Evolutionary conservation across 2,329 filamentous ascomycete species (phyloP).

Genomic region (Emmonsia crescens): DNA sequence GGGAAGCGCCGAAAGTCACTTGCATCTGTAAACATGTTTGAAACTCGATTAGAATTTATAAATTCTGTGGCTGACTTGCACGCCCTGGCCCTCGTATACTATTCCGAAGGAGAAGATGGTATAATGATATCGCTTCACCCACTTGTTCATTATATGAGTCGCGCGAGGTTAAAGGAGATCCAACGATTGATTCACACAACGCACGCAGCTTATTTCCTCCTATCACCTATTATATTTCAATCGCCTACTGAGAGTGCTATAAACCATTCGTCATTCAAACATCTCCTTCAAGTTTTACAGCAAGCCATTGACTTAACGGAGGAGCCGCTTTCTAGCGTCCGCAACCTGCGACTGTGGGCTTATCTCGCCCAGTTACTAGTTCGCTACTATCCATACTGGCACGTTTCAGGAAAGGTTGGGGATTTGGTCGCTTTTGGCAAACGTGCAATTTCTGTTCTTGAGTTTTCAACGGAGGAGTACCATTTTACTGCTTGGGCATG

Average conservation of each 20-base stretch:
- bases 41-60: neutral
- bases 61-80: neutral
- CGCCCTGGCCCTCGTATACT: neutral
- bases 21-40: neutral
- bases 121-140: neutral
- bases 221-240: neutral
- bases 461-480: neutral
- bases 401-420: neutral
- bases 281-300: neutral
- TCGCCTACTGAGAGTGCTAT: neutral
- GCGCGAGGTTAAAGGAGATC: neutral
- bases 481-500: neutral
- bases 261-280: neutral
- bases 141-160: neutral
- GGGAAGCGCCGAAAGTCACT: neutral
- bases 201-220: neutral
- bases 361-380: neutral
- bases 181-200: neutral
- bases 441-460: neutral
- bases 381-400: neutral
- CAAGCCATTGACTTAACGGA: neutral
- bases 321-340: neutral
- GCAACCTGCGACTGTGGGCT: neutral
- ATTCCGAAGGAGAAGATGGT: neutral
- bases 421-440: neutral